These are phyloP conservation scores for Moesziomyces sp. DNA, from an alignment of 1,284 basidiomycete genomes.

Conservation along the genomic window DNA sequence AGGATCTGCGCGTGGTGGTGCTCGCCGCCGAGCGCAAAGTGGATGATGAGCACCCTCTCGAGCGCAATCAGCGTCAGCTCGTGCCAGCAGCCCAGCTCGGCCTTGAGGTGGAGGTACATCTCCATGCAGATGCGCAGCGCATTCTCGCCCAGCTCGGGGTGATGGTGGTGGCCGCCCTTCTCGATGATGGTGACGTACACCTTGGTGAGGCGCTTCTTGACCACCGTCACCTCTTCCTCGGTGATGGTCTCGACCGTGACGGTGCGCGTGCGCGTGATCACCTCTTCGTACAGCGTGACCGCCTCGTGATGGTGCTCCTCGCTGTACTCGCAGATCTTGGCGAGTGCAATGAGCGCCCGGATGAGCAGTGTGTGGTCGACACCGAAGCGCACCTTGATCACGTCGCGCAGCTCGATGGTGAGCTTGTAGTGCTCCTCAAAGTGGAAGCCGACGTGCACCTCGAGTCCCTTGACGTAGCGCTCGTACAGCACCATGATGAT, in stretches of 20 bases:
- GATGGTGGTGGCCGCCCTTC: constrained; percentile 7
- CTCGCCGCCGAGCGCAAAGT: constrained; percentile 4
- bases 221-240: constrained; percentile 7
- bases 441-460: constrained; percentile 7
- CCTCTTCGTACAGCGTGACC: constrained; percentile 12
- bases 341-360: constrained; percentile 4
- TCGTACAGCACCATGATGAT: constrained; percentile 9
- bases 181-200: constrained; percentile 11
- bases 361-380: constrained; percentile 9
- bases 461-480: constrained; percentile 7
- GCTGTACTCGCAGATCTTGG: constrained; percentile 8
- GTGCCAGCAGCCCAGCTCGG: constrained; percentile 4
- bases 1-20: constrained; percentile 1
- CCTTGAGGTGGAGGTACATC: constrained; percentile 9
- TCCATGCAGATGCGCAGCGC: constrained; percentile 8
- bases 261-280: constrained; percentile 5
- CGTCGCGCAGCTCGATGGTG: constrained; percentile 7
- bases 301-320: constrained; percentile 14
- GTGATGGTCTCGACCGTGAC: constrained; percentile 10
- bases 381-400: constrained; percentile 2
- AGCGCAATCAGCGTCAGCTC: constrained; percentile 4
- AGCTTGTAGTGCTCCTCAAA: constrained; percentile 12
- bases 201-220: constrained; percentile 13
- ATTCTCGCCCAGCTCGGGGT: constrained; percentile 8
- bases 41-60: constrained; percentile 1